Evolutionary conservation across 805 yeast genomes (phyloP), one percentile per base, ranked within the genome.

Genomic region (Lipomyces spencermartinsiae): DNA sequence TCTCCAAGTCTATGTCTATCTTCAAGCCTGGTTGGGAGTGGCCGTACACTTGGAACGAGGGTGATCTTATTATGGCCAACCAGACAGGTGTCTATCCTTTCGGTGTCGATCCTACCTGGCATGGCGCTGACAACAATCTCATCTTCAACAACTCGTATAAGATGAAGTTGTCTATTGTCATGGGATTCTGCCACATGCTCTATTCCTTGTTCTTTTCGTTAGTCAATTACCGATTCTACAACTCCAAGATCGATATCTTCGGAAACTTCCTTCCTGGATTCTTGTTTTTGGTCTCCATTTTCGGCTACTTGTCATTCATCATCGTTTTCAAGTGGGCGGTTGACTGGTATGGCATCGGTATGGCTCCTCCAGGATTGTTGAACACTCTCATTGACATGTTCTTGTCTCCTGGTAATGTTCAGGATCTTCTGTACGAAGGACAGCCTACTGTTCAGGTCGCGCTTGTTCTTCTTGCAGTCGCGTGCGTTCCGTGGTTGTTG

Each of bases 341-440:
- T 60, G 95, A 95, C 82, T 95, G 99, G 99, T 81, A 87, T 64
- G 89, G 85, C 37, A 84, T 87, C 64, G 89, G 83, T 12, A 84
- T 84, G 76, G 92, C 89, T 63, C 97, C 99, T 1, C 99, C 99
- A 37, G 93, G 97, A 60, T 83, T 95, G 76, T 84, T 95, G 77
- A 95, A 95, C 79, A 95, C 93, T 97, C 84, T 95, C 75, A 95
- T 95, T 76, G 89, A 89, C 75, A 95, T 95, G 99, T 95, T 95
- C 78, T 83, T 95, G 75, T 81, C 97, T 0, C 99, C 99, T 10
- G 99, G 99, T 10, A 85, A 82, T 8, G 86, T 95, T 64, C 94
- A 88, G 46, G 97, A 90, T 71, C 89, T 85, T 61, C 82, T 95
- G 58, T 95, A 89, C 78, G 81, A 85, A 1, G 96, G 97, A 5